A percentile compares a stretch with the other conserved stretches of the same genome.
phyloP scores from a whole-genome alignment of 192 early-diverging fungal genomes.

The Coemansia sp. region DNA sequence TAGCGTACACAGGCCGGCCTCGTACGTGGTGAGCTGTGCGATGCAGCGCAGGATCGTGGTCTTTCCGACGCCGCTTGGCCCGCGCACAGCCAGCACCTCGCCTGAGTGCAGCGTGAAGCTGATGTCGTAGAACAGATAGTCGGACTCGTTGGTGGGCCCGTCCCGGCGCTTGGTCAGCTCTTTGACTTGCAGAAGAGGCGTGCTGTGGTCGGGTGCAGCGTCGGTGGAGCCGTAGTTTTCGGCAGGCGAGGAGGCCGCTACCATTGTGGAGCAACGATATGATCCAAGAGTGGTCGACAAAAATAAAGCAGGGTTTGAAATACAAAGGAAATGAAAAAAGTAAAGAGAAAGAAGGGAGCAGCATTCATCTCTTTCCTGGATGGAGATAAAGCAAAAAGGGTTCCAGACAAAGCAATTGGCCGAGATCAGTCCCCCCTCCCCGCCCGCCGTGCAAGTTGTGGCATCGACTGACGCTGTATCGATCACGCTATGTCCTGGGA shows the following conservation, averaged over 20 bases:
- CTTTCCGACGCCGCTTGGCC: constrained; percentile 79
- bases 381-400: too few species aligned
- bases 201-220: constrained; percentile 3
- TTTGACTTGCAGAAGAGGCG: constrained; percentile 27
- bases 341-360: too few species aligned
- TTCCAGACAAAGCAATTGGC: too few species aligned
- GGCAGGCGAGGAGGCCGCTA: background rate
- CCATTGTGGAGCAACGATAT: background rate
- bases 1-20: constrained; percentile 58
- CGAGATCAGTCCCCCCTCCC: too few species aligned
- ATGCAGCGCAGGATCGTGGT: constrained; percentile 85
- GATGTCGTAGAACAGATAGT: constrained; percentile 58
- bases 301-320: too few species aligned
- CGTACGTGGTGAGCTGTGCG: constrained; percentile 69
- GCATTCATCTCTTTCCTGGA: too few species aligned
- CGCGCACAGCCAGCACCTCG: constrained; percentile 64
- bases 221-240: constrained; percentile 21
- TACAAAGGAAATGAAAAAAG: too few species aligned
- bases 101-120: constrained; percentile 56
- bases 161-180: constrained; percentile 50
- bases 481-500: background rate
- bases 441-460: too few species aligned
- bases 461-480: too few species aligned
- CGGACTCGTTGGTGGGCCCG: constrained; percentile 17
- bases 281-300: background rate